These are phyloP conservation scores for Sphaerulina musiva DNA, from an alignment of 2,329 filamentous ascomycete genomes.

Conservation along the genomic window DNA sequence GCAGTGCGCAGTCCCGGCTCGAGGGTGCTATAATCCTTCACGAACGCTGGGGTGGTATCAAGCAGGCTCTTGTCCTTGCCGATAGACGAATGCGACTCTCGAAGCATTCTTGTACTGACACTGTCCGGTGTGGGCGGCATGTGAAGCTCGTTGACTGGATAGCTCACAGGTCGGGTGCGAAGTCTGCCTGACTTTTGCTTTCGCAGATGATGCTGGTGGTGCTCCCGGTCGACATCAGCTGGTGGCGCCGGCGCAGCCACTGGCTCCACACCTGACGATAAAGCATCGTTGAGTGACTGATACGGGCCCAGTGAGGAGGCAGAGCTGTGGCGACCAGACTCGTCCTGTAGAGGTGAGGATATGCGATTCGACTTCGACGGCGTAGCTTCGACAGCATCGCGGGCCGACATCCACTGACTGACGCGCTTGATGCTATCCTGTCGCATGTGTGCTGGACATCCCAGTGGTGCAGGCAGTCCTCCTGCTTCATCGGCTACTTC, in stretches of 20 bases:
- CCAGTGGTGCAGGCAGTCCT: slow-evolving; percentile 6
- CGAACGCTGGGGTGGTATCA: slow-evolving; percentile 21
- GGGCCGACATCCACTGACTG: slow-evolving; percentile 34
- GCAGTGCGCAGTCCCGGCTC: slow-evolving; percentile 23
- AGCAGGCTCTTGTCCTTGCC: slow-evolving; percentile 22
- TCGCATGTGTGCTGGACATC: slow-evolving; percentile 17
- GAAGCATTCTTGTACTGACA: slow-evolving; percentile 31
- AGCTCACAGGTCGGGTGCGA: slow-evolving; percentile 15
- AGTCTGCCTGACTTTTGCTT: slow-evolving; percentile 11
- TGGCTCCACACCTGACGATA: slow-evolving; percentile 20
- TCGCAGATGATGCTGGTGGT: slow-evolving; percentile 4
- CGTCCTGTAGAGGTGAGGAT: slow-evolving; percentile 20
- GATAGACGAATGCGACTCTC: slow-evolving; percentile 29
- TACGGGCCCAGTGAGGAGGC: background rate
- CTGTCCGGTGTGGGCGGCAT: slow-evolving; percentile 33
- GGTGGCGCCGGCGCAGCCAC: slow-evolving; percentile 18
- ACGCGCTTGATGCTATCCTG: slow-evolving; percentile 35
- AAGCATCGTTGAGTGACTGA: slow-evolving; percentile 9
- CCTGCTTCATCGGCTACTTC: slow-evolving; percentile 23
- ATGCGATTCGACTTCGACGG: slow-evolving; percentile 29
- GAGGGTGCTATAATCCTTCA: slow-evolving; percentile 20
- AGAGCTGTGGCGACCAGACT: slow-evolving; percentile 2
- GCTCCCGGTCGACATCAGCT: slow-evolving; percentile 4
- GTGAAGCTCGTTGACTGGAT: slow-evolving; percentile 25
- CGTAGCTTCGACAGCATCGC: slow-evolving; percentile 24